These are phyloP conservation scores for Scytalidium lignicola DNA, from an alignment of 2,329 filamentous ascomycete species.

Conservation along the genomic window DNA sequence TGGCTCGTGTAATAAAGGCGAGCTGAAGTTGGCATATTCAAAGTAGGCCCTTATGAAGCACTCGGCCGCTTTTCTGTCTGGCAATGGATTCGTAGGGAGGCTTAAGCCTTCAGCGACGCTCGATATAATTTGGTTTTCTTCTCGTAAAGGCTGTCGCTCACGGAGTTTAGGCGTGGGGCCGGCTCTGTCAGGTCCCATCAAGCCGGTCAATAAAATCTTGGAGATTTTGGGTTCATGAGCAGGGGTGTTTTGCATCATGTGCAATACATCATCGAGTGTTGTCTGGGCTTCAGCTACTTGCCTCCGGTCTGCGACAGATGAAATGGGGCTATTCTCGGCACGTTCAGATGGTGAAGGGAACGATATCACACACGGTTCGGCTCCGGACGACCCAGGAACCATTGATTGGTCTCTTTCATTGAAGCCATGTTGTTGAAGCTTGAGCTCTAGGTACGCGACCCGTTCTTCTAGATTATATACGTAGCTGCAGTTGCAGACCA, in stretches of 20 bases:
- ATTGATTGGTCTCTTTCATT: neutral
- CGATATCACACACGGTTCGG: neutral
- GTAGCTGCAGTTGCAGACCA: neutral
- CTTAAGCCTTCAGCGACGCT: neutral
- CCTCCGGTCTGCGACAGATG: too few species aligned
- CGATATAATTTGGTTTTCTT: neutral
- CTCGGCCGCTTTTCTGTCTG: conserved; percentile 1
- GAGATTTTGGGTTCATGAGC: neutral
- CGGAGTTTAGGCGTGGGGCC: neutral
- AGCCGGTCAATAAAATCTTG: neutral
- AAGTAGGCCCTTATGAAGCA: conserved; percentile 1
- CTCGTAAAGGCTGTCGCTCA: neutral
- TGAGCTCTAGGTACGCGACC: conserved; percentile 3
- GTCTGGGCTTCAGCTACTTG: neutral
- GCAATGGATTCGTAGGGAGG: neutral
- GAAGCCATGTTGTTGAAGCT: conserved; percentile 2
- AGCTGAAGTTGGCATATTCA: neutral
- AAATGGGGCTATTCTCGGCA: too few species aligned
- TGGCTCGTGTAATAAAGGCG: neutral
- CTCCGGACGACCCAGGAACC: neutral
- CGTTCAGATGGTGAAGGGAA: too few species aligned
- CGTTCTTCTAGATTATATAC: conserved; percentile 4
- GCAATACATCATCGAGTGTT: neutral
- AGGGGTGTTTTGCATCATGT: neutral
- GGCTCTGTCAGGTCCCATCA: neutral